These are phyloP conservation scores for Datura wrightii DNA, from an alignment of 257 asterid genomes.

Conservation along the genomic window DNA sequence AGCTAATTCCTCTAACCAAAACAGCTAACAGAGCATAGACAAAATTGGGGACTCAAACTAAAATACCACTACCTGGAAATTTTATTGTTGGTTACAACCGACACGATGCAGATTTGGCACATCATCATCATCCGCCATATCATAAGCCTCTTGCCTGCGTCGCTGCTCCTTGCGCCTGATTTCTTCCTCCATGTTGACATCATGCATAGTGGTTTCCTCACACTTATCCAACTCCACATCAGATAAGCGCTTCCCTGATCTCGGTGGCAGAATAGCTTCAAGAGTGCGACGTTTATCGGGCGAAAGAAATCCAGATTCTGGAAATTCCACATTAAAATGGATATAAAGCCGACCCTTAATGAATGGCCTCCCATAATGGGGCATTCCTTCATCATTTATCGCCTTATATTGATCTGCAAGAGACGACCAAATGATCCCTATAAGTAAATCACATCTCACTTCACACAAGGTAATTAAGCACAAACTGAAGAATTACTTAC, in stretches of 20 bases:
- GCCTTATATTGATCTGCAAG: slow-evolving; percentile 50
- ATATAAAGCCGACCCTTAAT: slow-evolving; percentile 44
- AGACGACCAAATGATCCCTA: background rate
- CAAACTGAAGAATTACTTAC: slow-evolving; percentile 8
- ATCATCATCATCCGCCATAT: slow-evolving; percentile 36
- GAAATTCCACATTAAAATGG: slow-evolving; percentile 49
- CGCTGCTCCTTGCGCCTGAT: slow-evolving; percentile 41
- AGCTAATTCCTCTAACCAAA: background rate
- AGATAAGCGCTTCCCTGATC: background rate
- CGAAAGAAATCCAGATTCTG: slow-evolving; percentile 40
- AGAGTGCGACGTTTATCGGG: slow-evolving; percentile 31
- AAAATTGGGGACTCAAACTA: background rate
- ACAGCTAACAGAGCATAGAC: background rate
- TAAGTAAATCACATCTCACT: background rate
- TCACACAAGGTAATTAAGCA: background rate
- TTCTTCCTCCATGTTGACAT: slow-evolving; percentile 46
- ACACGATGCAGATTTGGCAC: slow-evolving; percentile 33
- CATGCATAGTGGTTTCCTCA: slow-evolving; percentile 39
- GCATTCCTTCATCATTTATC: slow-evolving; percentile 55
- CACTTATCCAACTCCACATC: slow-evolving; percentile 36
- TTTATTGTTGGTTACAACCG: slow-evolving; percentile 46
- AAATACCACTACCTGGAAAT: background rate
- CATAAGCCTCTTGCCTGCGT: slow-evolving; percentile 42
- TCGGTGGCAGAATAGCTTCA: slow-evolving; percentile 34
- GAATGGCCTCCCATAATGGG: slow-evolving; percentile 46